Evolutionary conservation across 2,329 filamentous ascomycete genomes (phyloP).

Genomic region (Talaromyces islandicus): DNA sequence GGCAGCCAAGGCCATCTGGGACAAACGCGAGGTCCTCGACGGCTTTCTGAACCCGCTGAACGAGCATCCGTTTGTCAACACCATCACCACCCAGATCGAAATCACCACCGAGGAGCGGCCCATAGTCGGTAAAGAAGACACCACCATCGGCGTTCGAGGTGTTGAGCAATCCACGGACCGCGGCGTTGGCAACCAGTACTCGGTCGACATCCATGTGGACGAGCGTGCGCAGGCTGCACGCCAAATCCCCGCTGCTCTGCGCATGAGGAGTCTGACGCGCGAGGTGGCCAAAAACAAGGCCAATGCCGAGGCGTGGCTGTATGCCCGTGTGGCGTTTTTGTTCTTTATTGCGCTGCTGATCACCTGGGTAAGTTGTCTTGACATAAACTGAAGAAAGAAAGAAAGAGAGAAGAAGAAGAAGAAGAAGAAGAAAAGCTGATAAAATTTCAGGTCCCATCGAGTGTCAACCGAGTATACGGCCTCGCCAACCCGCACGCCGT

Average conservation of each 20-base stretch:
- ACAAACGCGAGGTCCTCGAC: conserved; percentile 11
- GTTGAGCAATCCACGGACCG: not conserved
- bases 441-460: conserved; percentile 51
- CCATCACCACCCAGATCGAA: conserved; percentile 9
- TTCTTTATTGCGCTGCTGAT: conserved; percentile 28
- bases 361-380: conserved; percentile 22
- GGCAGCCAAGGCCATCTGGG: conserved; percentile 10
- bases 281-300: conserved; percentile 16
- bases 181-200: conserved; percentile 2
- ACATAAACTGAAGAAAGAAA: not conserved
- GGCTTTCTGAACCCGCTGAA: conserved; percentile 14
- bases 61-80: conserved; percentile 11
- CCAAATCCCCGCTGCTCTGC: conserved; percentile 34
- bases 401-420: not conserved
- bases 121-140: conserved; percentile 8
- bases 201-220: conserved; percentile 27
- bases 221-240: conserved; percentile 31
- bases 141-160: not conserved
- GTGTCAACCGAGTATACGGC: conserved; percentile 66
- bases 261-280: conserved; percentile 9
- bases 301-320: conserved; percentile 25
- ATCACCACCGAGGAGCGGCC: conserved; percentile 12
- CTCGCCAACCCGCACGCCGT: conserved; percentile 50
- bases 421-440: not conserved
- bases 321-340: conserved; percentile 23